These are phyloP conservation scores for Starmerella bombi DNA, from an alignment of 805 yeast species.

Conservation along the genomic window DNA sequence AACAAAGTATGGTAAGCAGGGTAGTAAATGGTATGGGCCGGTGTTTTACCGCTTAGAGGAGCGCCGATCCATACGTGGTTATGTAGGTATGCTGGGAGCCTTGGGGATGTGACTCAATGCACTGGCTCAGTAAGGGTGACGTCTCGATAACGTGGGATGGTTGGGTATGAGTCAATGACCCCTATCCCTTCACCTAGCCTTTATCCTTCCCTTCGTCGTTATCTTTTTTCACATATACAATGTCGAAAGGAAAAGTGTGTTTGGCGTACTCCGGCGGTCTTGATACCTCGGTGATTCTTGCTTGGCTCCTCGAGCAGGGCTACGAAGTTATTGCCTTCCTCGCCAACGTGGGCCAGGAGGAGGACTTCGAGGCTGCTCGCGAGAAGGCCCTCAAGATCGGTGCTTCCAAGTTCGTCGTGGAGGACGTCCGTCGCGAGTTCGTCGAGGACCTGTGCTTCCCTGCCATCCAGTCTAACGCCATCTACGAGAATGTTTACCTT, in stretches of 20 bases:
- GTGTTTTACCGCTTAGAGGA: too few species aligned
- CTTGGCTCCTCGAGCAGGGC: conserved; percentile 96
- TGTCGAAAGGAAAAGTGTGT: conserved; percentile 98
- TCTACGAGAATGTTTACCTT: conserved; percentile 92
- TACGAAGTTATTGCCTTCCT: conserved; percentile 96
- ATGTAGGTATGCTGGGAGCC: too few species aligned
- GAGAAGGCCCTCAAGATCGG: conserved; percentile 93
- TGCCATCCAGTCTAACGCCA: conserved; percentile 94
- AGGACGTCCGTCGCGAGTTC: conserved; percentile 89
- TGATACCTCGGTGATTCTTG: conserved; percentile 93
- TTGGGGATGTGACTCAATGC: too few species aligned
- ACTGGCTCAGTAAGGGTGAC: too few species aligned
- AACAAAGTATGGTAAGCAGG: too few species aligned
- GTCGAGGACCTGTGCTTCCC: conserved; percentile 89
- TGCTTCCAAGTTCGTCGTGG: conserved; percentile 88
- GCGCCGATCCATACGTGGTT: too few species aligned
- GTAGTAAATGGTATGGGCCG: too few species aligned
- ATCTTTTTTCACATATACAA: conserved; percentile 23
- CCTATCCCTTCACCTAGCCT: too few species aligned
- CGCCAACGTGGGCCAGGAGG: conserved; percentile 99
- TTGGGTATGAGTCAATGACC: too few species aligned
- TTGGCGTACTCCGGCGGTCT: conserved; percentile 98
- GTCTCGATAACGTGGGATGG: too few species aligned
- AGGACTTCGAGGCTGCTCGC: conserved; percentile 94
- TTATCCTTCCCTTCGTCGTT: not conserved